These are phyloP conservation scores for Solanum chmielewskii DNA, from an alignment of 257 asterid species.

Conservation along the genomic window DNA sequence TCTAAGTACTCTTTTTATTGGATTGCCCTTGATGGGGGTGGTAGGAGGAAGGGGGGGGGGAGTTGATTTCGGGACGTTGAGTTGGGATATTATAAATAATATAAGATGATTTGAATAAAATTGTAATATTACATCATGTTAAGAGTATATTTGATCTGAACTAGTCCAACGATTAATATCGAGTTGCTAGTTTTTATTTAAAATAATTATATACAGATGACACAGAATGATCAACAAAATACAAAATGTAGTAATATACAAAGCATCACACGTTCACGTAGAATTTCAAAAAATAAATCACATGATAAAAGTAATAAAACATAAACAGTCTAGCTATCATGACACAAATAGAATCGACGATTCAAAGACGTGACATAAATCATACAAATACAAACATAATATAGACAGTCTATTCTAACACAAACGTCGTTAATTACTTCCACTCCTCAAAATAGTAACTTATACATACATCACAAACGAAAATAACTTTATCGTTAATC, in stretches of 20 bases:
- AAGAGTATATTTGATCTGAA: neutral
- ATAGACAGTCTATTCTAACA: neutral
- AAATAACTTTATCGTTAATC: neutral
- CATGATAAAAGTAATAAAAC: neutral
- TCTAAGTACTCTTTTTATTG: neutral
- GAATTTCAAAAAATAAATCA: neutral
- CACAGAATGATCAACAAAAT: neutral
- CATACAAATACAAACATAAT: no score
- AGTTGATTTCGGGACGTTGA: neutral
- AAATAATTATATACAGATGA: no score
- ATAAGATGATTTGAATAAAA: neutral
- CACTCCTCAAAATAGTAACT: neutral
- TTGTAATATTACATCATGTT: neutral
- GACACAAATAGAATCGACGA: neutral
- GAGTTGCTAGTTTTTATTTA: neutral
- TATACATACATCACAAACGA: neutral
- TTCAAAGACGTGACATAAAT: no score
- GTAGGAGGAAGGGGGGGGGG: neutral
- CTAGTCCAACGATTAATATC: neutral
- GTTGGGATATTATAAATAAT: neutral
- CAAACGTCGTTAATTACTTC: rapidly evolving
- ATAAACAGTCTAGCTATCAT: neutral
- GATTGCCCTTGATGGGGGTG: neutral
- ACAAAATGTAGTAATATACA: neutral
- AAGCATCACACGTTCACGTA: neutral